Percentiles rank a stretch among this genome's conserved stretches.
Evolutionary conservation across 441 rosid genomes (phyloP).

Genomic region (Erodium texanum): DNA sequence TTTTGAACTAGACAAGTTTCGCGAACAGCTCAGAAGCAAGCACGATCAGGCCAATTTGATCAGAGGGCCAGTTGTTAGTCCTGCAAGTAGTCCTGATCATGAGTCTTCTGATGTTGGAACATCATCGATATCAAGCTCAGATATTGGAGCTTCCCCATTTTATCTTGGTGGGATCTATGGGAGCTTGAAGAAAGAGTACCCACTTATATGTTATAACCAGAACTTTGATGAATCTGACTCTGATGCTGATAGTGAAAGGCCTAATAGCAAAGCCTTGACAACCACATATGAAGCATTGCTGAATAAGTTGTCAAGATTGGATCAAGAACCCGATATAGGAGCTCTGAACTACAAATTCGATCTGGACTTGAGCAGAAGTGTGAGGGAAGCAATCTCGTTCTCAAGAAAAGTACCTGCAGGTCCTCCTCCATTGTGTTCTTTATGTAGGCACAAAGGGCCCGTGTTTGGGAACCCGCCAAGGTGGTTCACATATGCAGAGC

Average conservation of each 20-base stretch:
- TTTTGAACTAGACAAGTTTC: slow-evolving; percentile 37
- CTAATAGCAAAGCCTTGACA: slow-evolving; percentile 31
- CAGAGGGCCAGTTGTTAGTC: slow-evolving; percentile 74
- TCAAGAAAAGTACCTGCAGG: slow-evolving; percentile 70
- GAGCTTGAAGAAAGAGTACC: slow-evolving; percentile 56
- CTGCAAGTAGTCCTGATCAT: slow-evolving; percentile 89
- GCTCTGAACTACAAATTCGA: slow-evolving; percentile 45
- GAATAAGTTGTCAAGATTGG: slow-evolving; percentile 62
- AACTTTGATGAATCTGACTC: slow-evolving; percentile 57
- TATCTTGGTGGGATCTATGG: slow-evolving; percentile 46
- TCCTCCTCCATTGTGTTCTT: slow-evolving; percentile 95
- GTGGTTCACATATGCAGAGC: slow-evolving; percentile 81
- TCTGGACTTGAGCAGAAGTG: slow-evolving; percentile 58
- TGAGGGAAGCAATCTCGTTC: slow-evolving; percentile 83
- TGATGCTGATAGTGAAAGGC: slow-evolving; percentile 69
- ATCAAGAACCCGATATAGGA: slow-evolving; percentile 48
- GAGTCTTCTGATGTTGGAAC: slow-evolving; percentile 93
- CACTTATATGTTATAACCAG: slow-evolving; percentile 38
- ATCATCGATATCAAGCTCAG: slow-evolving; percentile 92
- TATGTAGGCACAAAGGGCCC: slow-evolving; percentile 93
- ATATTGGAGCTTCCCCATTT: slow-evolving; percentile 81
- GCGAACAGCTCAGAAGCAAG: slow-evolving; percentile 31
- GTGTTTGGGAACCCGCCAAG: slow-evolving; percentile 94
- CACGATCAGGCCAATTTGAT: slow-evolving; percentile 39
- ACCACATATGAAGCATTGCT: slow-evolving; percentile 53